Percentiles rank a stretch among this genome's conserved stretches.
Evolutionary conservation across 371 early-diverging fungal species (phyloP).

Genomic region (Mucor racemosus): DNA sequence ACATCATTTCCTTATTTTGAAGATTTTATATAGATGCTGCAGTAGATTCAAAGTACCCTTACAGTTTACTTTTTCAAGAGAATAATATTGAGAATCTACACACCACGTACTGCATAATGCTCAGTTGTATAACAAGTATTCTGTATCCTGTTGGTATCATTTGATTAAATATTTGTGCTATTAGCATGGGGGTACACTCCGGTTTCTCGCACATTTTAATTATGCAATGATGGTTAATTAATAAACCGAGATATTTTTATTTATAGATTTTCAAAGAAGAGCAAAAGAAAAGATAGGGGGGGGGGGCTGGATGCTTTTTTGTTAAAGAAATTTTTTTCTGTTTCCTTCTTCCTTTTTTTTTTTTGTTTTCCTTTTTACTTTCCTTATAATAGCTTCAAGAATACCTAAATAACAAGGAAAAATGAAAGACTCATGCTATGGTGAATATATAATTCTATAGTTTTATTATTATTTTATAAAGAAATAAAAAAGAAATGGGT

Average conservation of each 20-base stretch:
- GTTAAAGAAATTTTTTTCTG: background rate
- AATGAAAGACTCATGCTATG: background rate
- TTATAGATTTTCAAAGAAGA: background rate
- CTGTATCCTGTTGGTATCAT: no score
- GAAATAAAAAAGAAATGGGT: background rate
- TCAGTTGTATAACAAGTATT: no score
- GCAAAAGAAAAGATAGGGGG: background rate
- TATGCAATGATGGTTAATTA: background rate
- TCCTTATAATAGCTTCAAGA: background rate
- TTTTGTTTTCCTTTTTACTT: background rate
- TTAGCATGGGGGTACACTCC: no score
- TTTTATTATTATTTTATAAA: background rate
- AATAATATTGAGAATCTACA: no score
- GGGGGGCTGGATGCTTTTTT: conserved; percentile 2
- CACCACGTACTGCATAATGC: no score
- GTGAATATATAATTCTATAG: conserved; percentile 3
- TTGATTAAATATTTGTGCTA: no score
- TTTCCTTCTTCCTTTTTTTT: background rate
- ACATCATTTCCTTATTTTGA: no score
- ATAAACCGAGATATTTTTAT: conserved; percentile 1
- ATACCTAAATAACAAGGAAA: background rate
- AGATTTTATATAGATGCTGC: no score
- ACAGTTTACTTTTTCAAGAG: no score
- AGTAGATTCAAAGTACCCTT: no score
- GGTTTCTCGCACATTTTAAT: no score